Evolutionary conservation across 352 stramenopile genomes (phyloP).

Genomic region (Globisporangium alternatum): DNA sequence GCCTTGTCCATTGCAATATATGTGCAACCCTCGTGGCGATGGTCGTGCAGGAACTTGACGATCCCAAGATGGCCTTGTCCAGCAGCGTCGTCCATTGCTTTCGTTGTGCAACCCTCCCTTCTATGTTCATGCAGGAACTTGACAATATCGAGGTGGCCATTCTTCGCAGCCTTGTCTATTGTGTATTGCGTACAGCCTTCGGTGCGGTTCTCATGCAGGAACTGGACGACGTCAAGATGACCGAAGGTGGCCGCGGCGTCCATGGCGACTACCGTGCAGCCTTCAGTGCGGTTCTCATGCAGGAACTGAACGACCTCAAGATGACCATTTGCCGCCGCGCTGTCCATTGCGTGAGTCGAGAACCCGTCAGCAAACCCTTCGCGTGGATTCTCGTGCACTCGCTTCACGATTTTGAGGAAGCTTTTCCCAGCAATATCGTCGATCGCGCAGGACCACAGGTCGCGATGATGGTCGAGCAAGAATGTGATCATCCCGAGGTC

Average conservation of each 20-base stretch:
- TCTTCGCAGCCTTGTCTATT: not conserved
- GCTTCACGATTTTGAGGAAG: slow-evolving; percentile 1
- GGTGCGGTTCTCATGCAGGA: not conserved
- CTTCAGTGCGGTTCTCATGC: too few species aligned
- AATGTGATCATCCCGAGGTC: too few species aligned
- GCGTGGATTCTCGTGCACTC: not conserved
- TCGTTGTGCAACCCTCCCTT: not conserved
- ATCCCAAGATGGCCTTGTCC: not conserved
- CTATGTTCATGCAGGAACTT: not conserved
- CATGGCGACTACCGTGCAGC: too few species aligned
- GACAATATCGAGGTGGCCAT: not conserved
- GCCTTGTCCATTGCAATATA: not conserved
- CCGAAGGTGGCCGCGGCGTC: too few species aligned
- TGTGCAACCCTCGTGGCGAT: not conserved
- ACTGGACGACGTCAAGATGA: too few species aligned
- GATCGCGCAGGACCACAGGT: too few species aligned
- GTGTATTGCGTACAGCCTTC: not conserved
- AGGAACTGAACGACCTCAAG: not conserved
- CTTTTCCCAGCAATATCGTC: too few species aligned
- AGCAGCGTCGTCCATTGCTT: not conserved
- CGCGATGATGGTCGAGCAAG: too few species aligned
- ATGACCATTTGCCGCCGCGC: not conserved
- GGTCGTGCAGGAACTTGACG: not conserved
- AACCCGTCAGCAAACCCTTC: not conserved
- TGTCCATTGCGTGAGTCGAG: not conserved